Percentiles rank a stretch among this genome's conserved stretches.
Evolutionary conservation across 192 early-diverging fungal genomes (phyloP).

Genomic region (Rhizoclosmatium globosum): DNA sequence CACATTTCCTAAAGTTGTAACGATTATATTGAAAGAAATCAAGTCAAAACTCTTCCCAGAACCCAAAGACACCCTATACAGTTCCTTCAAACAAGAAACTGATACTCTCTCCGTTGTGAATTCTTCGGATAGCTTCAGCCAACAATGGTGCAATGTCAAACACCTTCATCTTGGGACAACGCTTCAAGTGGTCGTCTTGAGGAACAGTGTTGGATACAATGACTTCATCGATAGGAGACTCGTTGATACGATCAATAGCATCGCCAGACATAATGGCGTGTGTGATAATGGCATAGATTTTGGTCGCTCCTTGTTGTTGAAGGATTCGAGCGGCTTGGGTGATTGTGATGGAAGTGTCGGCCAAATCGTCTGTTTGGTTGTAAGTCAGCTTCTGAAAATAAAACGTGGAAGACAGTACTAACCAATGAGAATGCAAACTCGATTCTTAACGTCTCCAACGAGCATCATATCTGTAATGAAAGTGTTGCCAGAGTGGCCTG

Average conservation of each 20-base stretch:
- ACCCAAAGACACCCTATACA: not conserved
- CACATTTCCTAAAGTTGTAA: not conserved
- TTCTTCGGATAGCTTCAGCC: conserved; percentile 93
- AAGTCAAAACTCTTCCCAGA: not conserved
- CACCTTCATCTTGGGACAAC: conserved; percentile 81
- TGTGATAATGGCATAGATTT: conserved; percentile 96
- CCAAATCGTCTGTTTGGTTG: conserved; percentile 80
- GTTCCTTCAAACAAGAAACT: conserved; percentile 72
- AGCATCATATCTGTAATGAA: conserved; percentile 79
- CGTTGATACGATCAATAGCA: conserved; percentile 88
- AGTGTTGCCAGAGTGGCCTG: conserved; percentile 16
- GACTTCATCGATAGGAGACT: conserved; percentile 80
- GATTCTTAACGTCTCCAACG: conserved; percentile 91
- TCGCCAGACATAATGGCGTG: conserved; percentile 94
- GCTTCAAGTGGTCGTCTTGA: conserved; percentile 82
- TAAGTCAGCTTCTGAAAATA: not conserved
- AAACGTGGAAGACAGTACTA: not conserved
- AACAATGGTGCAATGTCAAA: conserved; percentile 88
- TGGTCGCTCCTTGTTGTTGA: conserved; percentile 86
- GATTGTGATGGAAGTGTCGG: conserved; percentile 94
- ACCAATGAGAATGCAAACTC: conserved; percentile 90
- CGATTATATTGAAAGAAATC: not conserved
- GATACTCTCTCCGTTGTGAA: conserved; percentile 95
- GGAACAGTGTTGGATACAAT: conserved; percentile 94
- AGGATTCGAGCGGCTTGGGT: conserved; percentile 88